Evolutionary conservation across 2,329 filamentous ascomycete species (phyloP).

Genomic region (Cladosporium austrohemisphaericum): DNA sequence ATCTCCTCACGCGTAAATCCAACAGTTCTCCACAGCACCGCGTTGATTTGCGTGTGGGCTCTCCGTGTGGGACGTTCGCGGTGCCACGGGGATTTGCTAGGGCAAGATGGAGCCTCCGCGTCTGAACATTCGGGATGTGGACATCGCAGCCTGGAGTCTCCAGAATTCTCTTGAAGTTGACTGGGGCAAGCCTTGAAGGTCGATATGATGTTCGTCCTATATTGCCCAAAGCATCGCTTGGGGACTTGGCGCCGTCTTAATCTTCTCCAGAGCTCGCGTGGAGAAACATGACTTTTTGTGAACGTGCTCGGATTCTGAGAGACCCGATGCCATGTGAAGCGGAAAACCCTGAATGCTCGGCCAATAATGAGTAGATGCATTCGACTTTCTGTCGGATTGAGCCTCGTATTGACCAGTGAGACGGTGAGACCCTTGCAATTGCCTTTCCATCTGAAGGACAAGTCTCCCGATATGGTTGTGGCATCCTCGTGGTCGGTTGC

Average conservation of each 20-base stretch:
- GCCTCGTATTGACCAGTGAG: too few species aligned
- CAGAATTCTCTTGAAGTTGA: background rate
- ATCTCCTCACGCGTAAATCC: constrained; percentile 1
- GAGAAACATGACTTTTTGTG: background rate
- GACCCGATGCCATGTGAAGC: background rate
- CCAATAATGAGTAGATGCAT: background rate
- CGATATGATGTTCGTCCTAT: background rate
- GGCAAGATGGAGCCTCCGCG: background rate
- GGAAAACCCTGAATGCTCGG: background rate
- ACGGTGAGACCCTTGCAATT: too few species aligned
- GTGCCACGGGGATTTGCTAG: constrained; percentile 12
- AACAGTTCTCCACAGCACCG: constrained; percentile 11
- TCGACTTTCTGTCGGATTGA: too few species aligned
- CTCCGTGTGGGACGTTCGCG: constrained; percentile 12
- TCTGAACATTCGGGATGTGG: constrained; percentile 9
- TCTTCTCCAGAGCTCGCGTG: background rate
- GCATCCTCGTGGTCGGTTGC: too few species aligned
- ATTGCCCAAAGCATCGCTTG: constrained; percentile 8
- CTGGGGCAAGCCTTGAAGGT: background rate
- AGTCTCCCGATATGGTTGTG: too few species aligned
- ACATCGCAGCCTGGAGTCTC: background rate
- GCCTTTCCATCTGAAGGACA: too few species aligned
- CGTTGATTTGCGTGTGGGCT: constrained; percentile 12
- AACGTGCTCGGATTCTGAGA: background rate
- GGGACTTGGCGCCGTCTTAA: background rate